Conservation (phyloP, 1,284 basidiomycete species). For the Tausonia pullulans region DNA sequence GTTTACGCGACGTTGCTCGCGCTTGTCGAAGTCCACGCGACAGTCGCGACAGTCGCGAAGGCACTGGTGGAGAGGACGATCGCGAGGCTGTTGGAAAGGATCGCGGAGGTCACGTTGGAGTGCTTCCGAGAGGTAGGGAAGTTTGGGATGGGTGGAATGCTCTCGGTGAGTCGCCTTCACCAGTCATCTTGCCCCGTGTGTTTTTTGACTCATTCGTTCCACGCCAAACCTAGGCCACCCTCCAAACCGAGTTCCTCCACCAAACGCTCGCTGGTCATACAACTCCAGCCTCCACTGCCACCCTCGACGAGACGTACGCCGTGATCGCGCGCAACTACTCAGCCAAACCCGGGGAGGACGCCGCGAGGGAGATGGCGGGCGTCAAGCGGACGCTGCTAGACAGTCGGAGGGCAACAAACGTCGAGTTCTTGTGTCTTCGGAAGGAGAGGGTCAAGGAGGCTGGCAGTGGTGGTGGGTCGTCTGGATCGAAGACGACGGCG, state of each 20-base stretch:
- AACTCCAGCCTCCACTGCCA: slow-evolving; percentile 62
- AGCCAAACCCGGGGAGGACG: slow-evolving; percentile 35
- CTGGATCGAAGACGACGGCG: not conserved
- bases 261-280: slow-evolving; percentile 86
- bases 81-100: slow-evolving; percentile 65
- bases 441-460: not conserved
- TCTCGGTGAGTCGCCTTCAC: slow-evolving; percentile 53
- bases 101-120: slow-evolving; percentile 67
- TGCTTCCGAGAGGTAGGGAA: slow-evolving; percentile 75
- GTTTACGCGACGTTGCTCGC: slow-evolving; percentile 81
- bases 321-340: slow-evolving; percentile 87
- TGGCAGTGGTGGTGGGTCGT: not conserved
- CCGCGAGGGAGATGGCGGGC: slow-evolving; percentile 62
- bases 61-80: slow-evolving; percentile 71
- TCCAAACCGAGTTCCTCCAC: slow-evolving; percentile 98
- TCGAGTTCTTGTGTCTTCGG: slow-evolving; percentile 75
- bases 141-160: slow-evolving; percentile 97
- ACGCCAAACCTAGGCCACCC: slow-evolving; percentile 58
- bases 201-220: not conserved
- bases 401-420: slow-evolving; percentile 75
- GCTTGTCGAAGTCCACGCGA: slow-evolving; percentile 84
- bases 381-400: slow-evolving; percentile 83
- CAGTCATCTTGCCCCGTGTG: slow-evolving; percentile 6
- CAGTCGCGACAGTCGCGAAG: slow-evolving; percentile 69
- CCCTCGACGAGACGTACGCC: slow-evolving; percentile 81